phyloP scores from a whole-genome alignment of 768 basidiomycete genomes.

The Kockovaella imperatae region DNA sequence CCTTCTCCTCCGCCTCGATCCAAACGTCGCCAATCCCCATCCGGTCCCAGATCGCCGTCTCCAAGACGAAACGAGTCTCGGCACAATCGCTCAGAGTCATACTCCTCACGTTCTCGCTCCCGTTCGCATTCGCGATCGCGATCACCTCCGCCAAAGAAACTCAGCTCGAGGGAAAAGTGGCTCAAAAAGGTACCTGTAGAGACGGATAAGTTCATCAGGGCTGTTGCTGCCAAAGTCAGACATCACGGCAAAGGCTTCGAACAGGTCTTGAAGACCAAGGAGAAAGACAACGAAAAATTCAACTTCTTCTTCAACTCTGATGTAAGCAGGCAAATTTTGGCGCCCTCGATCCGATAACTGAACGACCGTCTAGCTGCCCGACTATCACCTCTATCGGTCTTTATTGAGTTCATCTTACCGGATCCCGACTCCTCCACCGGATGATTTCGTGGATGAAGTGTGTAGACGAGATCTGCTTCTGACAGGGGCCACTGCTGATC shows the following conservation, averaged over 20 bases:
- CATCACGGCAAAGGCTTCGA: slow-evolving; percentile 74
- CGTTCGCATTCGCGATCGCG: slow-evolving; percentile 47
- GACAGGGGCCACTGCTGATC: neutral
- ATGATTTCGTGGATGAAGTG: slow-evolving; percentile 46
- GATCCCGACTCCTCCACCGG: slow-evolving; percentile 43
- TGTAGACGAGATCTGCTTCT: slow-evolving; percentile 5
- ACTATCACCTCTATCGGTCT: slow-evolving; percentile 46
- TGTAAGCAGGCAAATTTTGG: slow-evolving; percentile 28
- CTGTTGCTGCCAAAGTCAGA: slow-evolving; percentile 75
- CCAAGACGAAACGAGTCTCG: too few species aligned
- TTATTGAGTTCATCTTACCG: slow-evolving; percentile 45
- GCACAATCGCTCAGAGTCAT: slow-evolving; percentile 1
- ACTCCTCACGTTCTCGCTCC: slow-evolving; percentile 15
- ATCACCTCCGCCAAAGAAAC: slow-evolving; percentile 33
- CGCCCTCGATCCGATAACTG: neutral
- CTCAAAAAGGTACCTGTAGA: slow-evolving; percentile 51
- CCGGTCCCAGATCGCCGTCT: slow-evolving; percentile 14
- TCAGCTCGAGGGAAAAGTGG: slow-evolving; percentile 21
- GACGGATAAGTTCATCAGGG: slow-evolving; percentile 75
- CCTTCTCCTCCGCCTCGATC: too few species aligned
- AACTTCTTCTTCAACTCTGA: slow-evolving; percentile 55
- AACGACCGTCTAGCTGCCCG: slow-evolving; percentile 40
- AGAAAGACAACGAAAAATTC: slow-evolving; percentile 74
- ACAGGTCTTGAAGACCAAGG: slow-evolving; percentile 62
- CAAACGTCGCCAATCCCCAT: slow-evolving; percentile 26